Base-by-base conservation (phyloP, 768 basidiomycete species). In the Amyloporia xantha region DNA sequence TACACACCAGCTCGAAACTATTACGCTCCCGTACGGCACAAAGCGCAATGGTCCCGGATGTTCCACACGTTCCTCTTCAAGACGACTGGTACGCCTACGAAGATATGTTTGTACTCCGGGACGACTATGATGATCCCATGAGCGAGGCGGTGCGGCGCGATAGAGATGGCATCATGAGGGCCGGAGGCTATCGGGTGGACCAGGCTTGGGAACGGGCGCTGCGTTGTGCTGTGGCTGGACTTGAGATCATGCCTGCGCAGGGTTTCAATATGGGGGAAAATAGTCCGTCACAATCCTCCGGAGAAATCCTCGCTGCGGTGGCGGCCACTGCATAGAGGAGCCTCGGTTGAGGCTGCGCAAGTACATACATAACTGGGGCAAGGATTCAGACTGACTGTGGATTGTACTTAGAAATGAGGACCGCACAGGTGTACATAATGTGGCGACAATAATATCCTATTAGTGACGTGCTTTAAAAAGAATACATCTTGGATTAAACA, bases 131-230 rank as follows among this genome's bases (percentile, higher is more conserved):
- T 42, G 89, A 91, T 56, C 75, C 82, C 36, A 70, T 77, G 57
- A 89, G 86, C 55, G 86, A 87, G 49, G 83, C 84, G 12, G 84
- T 91, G 17, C 70, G 85, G 56, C 76, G 78, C 57, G 88, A 91
- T 60, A 67, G 79, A 49, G 86, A 86, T 52, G 86, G 84, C 12
- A 81, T 84, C 55, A 86, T 86, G 84, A 72, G 83, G 37, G 90
- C 81, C 19, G 91, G 90, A 7, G 91, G 91, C 7, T 94, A 91
- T 62, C 73, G 69, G 53, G 71, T 89, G 3, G 81, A 87, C 52
- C 86, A 93, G 62, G 88, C 85, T 38, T 93, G 91, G 91, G 84
- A 86, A 57, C 73, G 91, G 47, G 89, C 88, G 11, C 62, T 94
- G 49, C 70, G 84, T 49, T 79, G 65, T 54, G 84, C 87, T 4